These are phyloP conservation scores for Hydnomerulius pinastri DNA, from an alignment of 768 basidiomycete genomes.

Conservation along the genomic window DNA sequence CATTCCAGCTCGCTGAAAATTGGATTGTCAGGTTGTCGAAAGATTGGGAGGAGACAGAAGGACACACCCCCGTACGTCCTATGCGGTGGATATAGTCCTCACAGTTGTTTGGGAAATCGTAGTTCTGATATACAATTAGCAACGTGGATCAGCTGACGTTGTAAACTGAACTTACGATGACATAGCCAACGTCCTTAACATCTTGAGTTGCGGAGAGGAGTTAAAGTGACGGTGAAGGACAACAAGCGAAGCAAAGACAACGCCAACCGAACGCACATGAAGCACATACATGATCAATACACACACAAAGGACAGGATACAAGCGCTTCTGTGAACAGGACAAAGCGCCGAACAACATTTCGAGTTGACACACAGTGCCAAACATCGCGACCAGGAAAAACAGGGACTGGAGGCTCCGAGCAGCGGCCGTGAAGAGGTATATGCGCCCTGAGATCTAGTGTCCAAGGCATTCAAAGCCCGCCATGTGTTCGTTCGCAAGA, in stretches of 20 bases:
- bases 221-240: slow-evolving; percentile 34
- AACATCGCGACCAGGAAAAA: slow-evolving; percentile 27
- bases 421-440: slow-evolving; percentile 25
- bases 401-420: slow-evolving; percentile 22
- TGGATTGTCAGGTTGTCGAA: slow-evolving; percentile 18
- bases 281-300: slow-evolving; percentile 38
- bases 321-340: slow-evolving; percentile 35
- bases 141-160: slow-evolving; percentile 2
- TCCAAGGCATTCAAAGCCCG: slow-evolving; percentile 21
- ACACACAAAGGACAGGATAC: slow-evolving; percentile 24
- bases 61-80: slow-evolving; percentile 87
- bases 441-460: slow-evolving; percentile 22
- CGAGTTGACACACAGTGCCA: slow-evolving; percentile 19
- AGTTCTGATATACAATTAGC: slow-evolving; percentile 59
- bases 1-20: slow-evolving; percentile 78
- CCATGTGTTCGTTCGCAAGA: slow-evolving; percentile 21
- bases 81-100: slow-evolving; percentile 99
- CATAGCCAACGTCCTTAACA: slow-evolving; percentile 99
- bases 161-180: slow-evolving; percentile 73
- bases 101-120: slow-evolving; percentile 97
- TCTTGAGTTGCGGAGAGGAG: slow-evolving; percentile 53
- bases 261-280: slow-evolving; percentile 25
- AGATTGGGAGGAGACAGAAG: neutral
- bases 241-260: slow-evolving; percentile 8
- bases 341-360: slow-evolving; percentile 20